Evolutionary conservation across 2,329 filamentous ascomycete genomes (phyloP).

Genomic region (Phialocephala sp.): DNA sequence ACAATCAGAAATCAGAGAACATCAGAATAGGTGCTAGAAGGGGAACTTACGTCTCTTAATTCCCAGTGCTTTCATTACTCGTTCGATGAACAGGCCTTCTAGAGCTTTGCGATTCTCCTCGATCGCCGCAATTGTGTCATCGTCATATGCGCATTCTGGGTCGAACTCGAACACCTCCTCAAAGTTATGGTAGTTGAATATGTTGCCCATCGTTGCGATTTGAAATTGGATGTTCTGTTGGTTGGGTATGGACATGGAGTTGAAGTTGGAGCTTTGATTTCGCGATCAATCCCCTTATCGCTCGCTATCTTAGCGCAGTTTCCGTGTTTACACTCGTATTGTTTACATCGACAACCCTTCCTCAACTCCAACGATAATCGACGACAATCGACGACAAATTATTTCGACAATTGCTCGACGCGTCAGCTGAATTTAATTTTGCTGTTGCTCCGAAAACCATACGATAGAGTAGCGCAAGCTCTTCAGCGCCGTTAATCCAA

Average conservation of each 20-base stretch:
- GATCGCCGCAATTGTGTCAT: slow-evolving; percentile 65
- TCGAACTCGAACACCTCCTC: slow-evolving; percentile 70
- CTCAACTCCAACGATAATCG: slow-evolving; percentile 22
- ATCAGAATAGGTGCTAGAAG: neutral
- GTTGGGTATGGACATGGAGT: neutral
- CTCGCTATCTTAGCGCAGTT: slow-evolving; percentile 21
- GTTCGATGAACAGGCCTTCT: slow-evolving; percentile 80
- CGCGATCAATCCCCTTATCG: slow-evolving; percentile 13
- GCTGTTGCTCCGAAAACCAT: neutral
- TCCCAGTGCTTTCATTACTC: slow-evolving; percentile 72
- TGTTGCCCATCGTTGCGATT: slow-evolving; percentile 49
- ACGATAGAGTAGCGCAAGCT: neutral
- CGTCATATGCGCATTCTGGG: slow-evolving; percentile 65
- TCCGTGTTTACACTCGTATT: neutral
- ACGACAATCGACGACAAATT: slow-evolving; percentile 17
- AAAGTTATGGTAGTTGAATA: slow-evolving; percentile 68
- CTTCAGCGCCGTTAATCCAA: neutral
- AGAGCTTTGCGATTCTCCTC: slow-evolving; percentile 69
- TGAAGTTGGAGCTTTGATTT: slow-evolving; percentile 12
- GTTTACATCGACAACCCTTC: slow-evolving; percentile 11
- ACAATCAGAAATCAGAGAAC: neutral
- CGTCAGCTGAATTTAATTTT: slow-evolving; percentile 15
- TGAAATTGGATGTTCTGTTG: slow-evolving; percentile 10
- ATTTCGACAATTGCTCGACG: slow-evolving; percentile 23
- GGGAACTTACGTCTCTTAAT: slow-evolving; percentile 66